These are phyloP conservation scores for Penicillium antarcticum DNA, from an alignment of 495 filamentous ascomycete genomes.

Conservation along the genomic window DNA sequence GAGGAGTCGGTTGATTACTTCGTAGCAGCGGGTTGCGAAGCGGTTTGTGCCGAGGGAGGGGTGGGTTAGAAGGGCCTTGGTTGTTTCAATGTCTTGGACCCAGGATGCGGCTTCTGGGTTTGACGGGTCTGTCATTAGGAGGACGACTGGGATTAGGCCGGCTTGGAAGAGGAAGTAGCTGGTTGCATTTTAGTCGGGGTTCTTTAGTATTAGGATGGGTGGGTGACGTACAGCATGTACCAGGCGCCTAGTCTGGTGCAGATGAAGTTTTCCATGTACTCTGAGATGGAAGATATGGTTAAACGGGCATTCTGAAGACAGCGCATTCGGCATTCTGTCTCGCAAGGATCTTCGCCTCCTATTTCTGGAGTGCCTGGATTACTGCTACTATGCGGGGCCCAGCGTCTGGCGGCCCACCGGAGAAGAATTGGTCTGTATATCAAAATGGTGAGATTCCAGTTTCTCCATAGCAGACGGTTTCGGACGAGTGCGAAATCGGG, in stretches of 20 bases:
- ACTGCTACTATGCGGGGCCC: conserved; percentile 29
- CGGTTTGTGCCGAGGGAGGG: conserved; percentile 42
- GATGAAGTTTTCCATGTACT: conserved; percentile 40
- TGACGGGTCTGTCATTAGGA: conserved; percentile 46
- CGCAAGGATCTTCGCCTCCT: conserved; percentile 38
- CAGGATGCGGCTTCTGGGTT: conserved; percentile 41
- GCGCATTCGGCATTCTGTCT: conserved; percentile 39
- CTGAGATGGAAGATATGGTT: conserved; percentile 43
- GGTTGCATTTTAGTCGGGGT: not conserved
- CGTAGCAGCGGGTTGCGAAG: conserved; percentile 41
- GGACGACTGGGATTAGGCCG: conserved; percentile 47
- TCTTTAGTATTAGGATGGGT: not conserved
- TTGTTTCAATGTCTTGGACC: conserved; percentile 46
- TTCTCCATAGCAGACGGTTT: conserved; percentile 46
- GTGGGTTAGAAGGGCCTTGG: conserved; percentile 42
- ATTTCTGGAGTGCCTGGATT: conserved; percentile 23
- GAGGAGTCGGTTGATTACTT: conserved; percentile 43
- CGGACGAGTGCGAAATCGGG: conserved; percentile 38
- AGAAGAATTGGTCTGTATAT: conserved; percentile 52
- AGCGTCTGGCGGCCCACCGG: conserved; percentile 43
- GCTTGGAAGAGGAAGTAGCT: conserved; percentile 56
- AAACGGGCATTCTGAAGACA: conserved; percentile 42
- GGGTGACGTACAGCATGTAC: conserved; percentile 46
- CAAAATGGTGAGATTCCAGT: conserved; percentile 51
- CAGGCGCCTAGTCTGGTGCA: conserved; percentile 45